Percentiles rank a stretch among this genome's conserved stretches.
phyloP scores from a whole-genome alignment of 768 basidiomycete species.

The Suillus americanus region DNA sequence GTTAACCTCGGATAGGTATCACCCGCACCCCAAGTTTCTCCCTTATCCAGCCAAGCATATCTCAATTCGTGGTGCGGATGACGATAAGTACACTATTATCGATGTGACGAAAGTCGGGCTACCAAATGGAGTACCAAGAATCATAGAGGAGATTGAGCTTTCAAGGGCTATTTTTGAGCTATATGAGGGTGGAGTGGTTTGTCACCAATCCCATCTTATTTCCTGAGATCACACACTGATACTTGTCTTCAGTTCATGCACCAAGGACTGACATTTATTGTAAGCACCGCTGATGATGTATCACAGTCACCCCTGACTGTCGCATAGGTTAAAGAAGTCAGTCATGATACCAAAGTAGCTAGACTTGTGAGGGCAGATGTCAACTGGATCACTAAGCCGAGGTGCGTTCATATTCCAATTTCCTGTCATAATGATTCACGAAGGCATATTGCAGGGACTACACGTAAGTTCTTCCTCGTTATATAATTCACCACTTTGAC shows the following conservation, averaged over 20 bases:
- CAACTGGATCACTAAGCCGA: conserved; percentile 78
- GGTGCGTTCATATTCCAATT: conserved; percentile 35
- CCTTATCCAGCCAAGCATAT: conserved; percentile 75
- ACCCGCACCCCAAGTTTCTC: conserved; percentile 74
- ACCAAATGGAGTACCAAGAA: conserved; percentile 26
- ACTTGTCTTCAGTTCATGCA: conserved; percentile 67
- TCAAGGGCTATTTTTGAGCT: conserved; percentile 85
- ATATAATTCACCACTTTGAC: not conserved
- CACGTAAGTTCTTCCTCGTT: conserved; percentile 48
- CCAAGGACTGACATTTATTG: conserved; percentile 81
- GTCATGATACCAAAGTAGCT: conserved; percentile 74
- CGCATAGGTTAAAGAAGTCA: conserved; percentile 70
- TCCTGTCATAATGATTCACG: not conserved
- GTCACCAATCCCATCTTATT: conserved; percentile 18
- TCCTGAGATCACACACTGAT: conserved; percentile 7
- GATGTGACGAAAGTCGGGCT: conserved; percentile 50
- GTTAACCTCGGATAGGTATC: conserved; percentile 56
- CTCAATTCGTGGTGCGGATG: conserved; percentile 72
- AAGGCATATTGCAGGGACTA: conserved; percentile 52
- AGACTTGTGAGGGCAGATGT: conserved; percentile 73
- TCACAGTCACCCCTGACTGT: not conserved
- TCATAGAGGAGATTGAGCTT: conserved; percentile 82
- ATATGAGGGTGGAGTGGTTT: conserved; percentile 85
- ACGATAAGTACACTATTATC: conserved; percentile 77
- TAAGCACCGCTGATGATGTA: conserved; percentile 30